phyloP scores from a whole-genome alignment of 2,329 filamentous ascomycete genomes.

The Claviceps pazoutovae region DNA sequence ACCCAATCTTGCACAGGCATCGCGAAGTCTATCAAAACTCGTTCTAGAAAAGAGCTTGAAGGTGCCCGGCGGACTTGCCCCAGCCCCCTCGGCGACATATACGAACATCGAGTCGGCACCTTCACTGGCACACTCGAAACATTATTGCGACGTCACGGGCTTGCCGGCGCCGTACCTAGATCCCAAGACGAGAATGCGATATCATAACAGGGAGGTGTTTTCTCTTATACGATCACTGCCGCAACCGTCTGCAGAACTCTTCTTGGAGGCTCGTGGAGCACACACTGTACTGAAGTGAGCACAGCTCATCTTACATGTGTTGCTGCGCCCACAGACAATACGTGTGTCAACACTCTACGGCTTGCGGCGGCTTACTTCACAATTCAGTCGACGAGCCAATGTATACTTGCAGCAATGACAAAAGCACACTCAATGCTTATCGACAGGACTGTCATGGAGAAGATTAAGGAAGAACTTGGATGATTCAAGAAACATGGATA shows the following conservation, averaged over 20 bases:
- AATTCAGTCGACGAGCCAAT: no score
- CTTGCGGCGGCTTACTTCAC: no score
- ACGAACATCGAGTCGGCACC: conserved; percentile 95
- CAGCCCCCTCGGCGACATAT: conserved; percentile 67
- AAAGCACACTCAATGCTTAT: neutral
- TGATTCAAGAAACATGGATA: no score
- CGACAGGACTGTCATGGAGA: neutral
- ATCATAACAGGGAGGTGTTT: conserved; percentile 90
- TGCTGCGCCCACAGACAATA: neutral
- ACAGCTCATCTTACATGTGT: neutral
- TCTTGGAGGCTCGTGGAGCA: conserved; percentile 77
- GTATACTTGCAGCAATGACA: neutral
- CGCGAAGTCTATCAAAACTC: conserved; percentile 71
- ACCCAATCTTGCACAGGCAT: conserved; percentile 77
- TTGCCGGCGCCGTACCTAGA: conserved; percentile 84
- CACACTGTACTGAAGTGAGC: conserved; percentile 81
- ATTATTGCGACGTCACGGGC: conserved; percentile 93
- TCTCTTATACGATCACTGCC: conserved; percentile 64
- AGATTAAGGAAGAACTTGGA: neutral
- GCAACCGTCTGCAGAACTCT: conserved; percentile 74
- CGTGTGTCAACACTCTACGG: neutral
- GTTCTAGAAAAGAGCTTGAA: conserved; percentile 72
- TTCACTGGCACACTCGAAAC: conserved; percentile 68
- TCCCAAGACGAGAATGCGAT: conserved; percentile 84
- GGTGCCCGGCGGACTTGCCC: conserved; percentile 14